These are phyloP conservation scores for Phaseolus lunatus DNA, from an alignment of 306 rosid genomes.

Conservation along the genomic window DNA sequence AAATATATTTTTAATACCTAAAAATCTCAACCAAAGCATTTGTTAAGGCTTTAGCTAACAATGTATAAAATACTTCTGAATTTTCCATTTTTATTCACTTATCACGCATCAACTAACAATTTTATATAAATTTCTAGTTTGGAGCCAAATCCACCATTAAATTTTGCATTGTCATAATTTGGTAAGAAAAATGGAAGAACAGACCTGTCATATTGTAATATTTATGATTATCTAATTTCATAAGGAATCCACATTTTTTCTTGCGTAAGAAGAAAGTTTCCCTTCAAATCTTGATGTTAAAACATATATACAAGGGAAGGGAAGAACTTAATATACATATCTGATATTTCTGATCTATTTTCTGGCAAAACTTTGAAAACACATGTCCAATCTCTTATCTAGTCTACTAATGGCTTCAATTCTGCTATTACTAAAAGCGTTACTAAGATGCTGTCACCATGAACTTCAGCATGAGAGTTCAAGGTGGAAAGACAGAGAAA, in stretches of 20 bases:
- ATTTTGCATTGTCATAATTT: constrained; percentile 3
- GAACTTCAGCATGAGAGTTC: constrained; percentile 22
- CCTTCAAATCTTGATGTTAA: background rate
- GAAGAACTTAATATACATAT: constrained; percentile 6
- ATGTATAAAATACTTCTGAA: constrained; percentile 25
- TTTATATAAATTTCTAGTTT: constrained; percentile 9
- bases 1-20: no score
- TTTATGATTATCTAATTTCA: no score
- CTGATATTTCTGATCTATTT: background rate
- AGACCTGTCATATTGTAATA: no score
- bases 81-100: background rate
- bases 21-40: no score
- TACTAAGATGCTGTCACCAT: constrained; percentile 39
- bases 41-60: constrained; percentile 34
- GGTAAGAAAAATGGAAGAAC: constrained; percentile 27
- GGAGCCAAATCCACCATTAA: no score
- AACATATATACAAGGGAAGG: constrained; percentile 6
- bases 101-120: background rate
- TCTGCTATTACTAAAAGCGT: constrained; percentile 53
- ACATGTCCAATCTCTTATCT: constrained; percentile 1
- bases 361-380: constrained; percentile 18
- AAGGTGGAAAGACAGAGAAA: constrained; percentile 9
- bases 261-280: background rate
- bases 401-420: constrained; percentile 54
- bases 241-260: no score